Percentiles rank a stretch among this genome's conserved stretches.
Evolutionary conservation across 306 rosid species (phyloP).

Genomic region (Gillenia trifoliata): DNA sequence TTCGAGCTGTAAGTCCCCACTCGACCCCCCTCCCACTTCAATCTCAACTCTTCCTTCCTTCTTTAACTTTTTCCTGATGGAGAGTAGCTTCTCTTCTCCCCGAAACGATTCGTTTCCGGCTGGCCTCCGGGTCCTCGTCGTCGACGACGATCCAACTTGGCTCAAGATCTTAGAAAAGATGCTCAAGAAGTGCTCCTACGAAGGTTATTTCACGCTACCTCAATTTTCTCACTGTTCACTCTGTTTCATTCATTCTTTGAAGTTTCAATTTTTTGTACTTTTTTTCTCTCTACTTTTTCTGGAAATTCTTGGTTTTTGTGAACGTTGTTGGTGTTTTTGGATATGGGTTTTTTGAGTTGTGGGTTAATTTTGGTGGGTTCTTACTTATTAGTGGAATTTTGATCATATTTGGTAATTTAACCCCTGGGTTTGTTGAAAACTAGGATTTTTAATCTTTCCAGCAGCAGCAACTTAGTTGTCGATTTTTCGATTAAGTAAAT

Average conservation of each 20-base stretch:
- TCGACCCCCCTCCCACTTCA: slow-evolving; percentile 25
- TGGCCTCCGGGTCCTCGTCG: slow-evolving; percentile 88
- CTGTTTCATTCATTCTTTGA: background rate
- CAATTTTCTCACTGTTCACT: background rate
- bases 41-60: background rate
- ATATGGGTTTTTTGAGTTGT: slow-evolving; percentile 9
- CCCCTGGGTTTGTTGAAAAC: slow-evolving; percentile 1
- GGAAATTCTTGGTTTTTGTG: background rate
- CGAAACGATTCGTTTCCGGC: slow-evolving; percentile 73
- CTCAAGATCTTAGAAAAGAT: slow-evolving; percentile 92
- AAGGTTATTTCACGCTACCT: slow-evolving; percentile 37
- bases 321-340: slow-evolving; percentile 3
- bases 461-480: background rate
- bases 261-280: background rate
- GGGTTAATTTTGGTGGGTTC: slow-evolving; percentile 2
- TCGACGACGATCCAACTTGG: slow-evolving; percentile 98
- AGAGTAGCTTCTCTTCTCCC: slow-evolving; percentile 74
- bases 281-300: background rate
- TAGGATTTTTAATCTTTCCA: background rate
- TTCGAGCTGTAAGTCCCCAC: slow-evolving; percentile 12
- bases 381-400: background rate
- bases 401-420: background rate
- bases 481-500: background rate
- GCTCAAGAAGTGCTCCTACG: slow-evolving; percentile 90
- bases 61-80: slow-evolving; percentile 41